These are phyloP conservation scores for Crithidia acanthocephali DNA, from an alignment of 208 protist species.

Conservation along the genomic window DNA sequence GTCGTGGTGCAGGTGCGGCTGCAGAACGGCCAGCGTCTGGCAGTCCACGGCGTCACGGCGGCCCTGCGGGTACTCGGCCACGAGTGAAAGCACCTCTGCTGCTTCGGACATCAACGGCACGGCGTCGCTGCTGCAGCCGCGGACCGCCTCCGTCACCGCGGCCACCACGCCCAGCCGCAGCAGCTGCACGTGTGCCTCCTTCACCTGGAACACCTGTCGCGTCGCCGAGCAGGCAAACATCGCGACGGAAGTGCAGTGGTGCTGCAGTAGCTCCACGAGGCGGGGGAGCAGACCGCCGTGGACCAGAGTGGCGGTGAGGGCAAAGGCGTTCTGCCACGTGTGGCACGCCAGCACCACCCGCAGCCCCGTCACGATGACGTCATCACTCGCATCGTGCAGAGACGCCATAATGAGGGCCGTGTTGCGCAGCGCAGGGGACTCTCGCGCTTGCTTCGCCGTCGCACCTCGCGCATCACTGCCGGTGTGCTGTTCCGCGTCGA, in stretches of 20 bases:
- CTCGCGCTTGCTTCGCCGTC: not conserved
- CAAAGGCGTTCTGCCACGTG: slow-evolving; percentile 62
- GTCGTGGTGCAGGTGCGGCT: slow-evolving; percentile 55
- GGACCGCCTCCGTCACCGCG: slow-evolving; percentile 49
- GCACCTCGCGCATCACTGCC: not conserved
- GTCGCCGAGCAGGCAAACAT: slow-evolving; percentile 67
- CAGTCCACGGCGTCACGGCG: slow-evolving; percentile 57
- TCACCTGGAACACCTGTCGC: slow-evolving; percentile 64
- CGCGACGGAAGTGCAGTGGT: slow-evolving; percentile 40
- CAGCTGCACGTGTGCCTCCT: slow-evolving; percentile 74
- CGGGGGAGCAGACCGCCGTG: slow-evolving; percentile 41
- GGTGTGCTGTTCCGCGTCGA: too few relatives aligned
- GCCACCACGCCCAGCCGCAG: slow-evolving; percentile 45
- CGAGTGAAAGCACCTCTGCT: slow-evolving; percentile 61
- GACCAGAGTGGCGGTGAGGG: slow-evolving; percentile 54
- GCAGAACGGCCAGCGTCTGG: slow-evolving; percentile 49
- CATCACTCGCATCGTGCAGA: slow-evolving; percentile 47
- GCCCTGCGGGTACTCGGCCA: slow-evolving; percentile 56
- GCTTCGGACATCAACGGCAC: slow-evolving; percentile 61
- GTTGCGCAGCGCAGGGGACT: slow-evolving; percentile 15
- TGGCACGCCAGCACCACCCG: slow-evolving; percentile 68
- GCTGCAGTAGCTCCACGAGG: slow-evolving; percentile 46
- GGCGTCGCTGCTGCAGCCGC: slow-evolving; percentile 31
- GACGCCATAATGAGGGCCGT: slow-evolving; percentile 44
- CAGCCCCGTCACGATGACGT: slow-evolving; percentile 67